Base-by-base conservation (phyloP, 2,329 filamentous ascomycete genomes). In the Sphaerulina vaccinii region DNA sequence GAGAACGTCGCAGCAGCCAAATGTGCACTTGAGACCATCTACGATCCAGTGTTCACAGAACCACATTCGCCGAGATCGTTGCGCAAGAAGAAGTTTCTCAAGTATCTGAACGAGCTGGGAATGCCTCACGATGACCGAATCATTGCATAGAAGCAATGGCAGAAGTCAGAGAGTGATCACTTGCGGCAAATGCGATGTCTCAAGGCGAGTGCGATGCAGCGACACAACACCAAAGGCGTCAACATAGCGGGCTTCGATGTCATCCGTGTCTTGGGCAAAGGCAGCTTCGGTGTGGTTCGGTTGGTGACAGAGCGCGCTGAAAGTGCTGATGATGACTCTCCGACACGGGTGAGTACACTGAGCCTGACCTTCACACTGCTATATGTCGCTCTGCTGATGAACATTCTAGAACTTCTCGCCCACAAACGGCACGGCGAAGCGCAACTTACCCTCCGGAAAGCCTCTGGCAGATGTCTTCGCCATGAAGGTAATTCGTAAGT, bases 401-500 rank as follows among this genome's bases (percentile, higher is more conserved):
- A 38, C 18, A 27, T n/a, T 9, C 1, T 39, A 45, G 40, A 48
- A 52, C 21, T 49, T 63, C 54, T 57, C 57, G 32, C 55, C 57
- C 33, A 49, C 57, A 19, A 61, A 65, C 23, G 59, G 63, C 37
- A 64, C 57, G 3, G 63, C 64, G 8, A 60, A 57, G 23, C 55
- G 57, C 23, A 63, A 62, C 21, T 43, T 63, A 10, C 61, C 63
- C 3, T 51, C 58, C 35, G 64, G 64, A 32, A 64, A 64, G 49
- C 60, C 64, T 9, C 52, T 66, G 2, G 80, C 77, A 44, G 79
- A 87, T 51, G 83, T 96, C 0, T 97, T 86, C 68, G 93, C 93
- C 11, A 96, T 97, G 92, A 97, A 97, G 68, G 88, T 96, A 24
- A 97, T 97, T 60, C 84, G 87, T 52, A 99, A 99, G 68, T 89